A percentile compares a stretch with the other conserved stretches of the same genome.
Conservation (phyloP, 768 basidiomycete species). For the Lanmaoa pseudosensibilis region DNA sequence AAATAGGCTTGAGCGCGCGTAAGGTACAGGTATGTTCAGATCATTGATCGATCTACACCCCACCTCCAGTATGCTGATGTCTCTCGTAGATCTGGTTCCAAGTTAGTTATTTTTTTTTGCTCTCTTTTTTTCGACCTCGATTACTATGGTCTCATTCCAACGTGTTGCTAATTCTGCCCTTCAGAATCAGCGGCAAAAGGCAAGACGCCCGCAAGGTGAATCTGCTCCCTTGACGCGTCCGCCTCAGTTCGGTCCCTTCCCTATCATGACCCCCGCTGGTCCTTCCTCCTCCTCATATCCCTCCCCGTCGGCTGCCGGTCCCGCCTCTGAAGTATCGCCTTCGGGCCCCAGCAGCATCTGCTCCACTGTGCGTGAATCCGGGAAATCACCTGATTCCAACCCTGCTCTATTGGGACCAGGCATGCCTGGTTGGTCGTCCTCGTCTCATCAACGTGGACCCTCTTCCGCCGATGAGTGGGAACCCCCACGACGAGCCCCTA, state of each 20-base stretch:
- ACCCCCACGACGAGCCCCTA: slow-evolving; percentile 7
- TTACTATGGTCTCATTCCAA: neutral
- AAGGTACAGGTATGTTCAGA: slow-evolving; percentile 79
- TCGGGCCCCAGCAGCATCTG: slow-evolving; percentile 15
- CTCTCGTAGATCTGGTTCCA: slow-evolving; percentile 81
- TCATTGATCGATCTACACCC: slow-evolving; percentile 1
- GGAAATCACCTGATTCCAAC: slow-evolving; percentile 36
- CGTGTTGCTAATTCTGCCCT: slow-evolving; percentile 10
- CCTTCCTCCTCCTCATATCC: slow-evolving; percentile 21
- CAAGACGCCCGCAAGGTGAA: slow-evolving; percentile 69
- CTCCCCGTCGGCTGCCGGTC: slow-evolving; percentile 6
- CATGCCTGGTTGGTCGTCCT: slow-evolving; percentile 42
- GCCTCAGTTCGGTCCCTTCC: slow-evolving; percentile 65
- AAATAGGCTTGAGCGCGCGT: slow-evolving; percentile 85
- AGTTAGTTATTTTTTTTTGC: slow-evolving; percentile 38
- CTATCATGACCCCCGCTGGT: slow-evolving; percentile 41
- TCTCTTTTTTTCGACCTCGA: neutral
- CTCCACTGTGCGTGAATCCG: slow-evolving; percentile 11
- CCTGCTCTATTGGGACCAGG: slow-evolving; percentile 54
- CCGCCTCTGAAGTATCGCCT: slow-evolving; percentile 13
- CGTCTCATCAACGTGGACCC: slow-evolving; percentile 13
- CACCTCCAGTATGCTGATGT: slow-evolving; percentile 10
- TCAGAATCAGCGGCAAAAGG: slow-evolving; percentile 88
- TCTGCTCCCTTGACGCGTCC: slow-evolving; percentile 52
- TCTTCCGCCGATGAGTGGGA: slow-evolving; percentile 23